Base-by-base conservation (phyloP, 257 asterid species). In the Solanum gracilifrons region DNA sequence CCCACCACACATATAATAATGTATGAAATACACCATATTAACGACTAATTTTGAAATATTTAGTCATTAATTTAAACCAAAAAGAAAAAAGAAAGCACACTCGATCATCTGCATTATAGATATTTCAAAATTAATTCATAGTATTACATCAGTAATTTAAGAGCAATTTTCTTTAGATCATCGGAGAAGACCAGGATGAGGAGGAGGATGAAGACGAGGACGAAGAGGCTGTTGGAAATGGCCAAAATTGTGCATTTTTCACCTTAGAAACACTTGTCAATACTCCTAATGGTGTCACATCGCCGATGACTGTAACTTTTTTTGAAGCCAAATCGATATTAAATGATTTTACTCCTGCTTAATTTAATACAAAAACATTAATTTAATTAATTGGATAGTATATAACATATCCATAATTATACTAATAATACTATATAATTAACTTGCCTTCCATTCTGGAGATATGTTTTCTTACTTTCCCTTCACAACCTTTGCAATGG, bases 401-500 rank as follows among this genome's bases (percentile, higher is more conserved):
- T 18, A 11, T 48, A 29, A 3, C 31, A 6, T 85, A 82, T 82
- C 21, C 69, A 25, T 9, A 48, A 46, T 51, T 48, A 46, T 46
- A 46, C 18, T 46, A 73, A 60, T 12, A 37, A n/a, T 13, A 21
- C 7, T 41, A 31, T 18, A 16, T 13, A 37, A 29, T 20, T 13
- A n/a, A 84, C 87, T 89, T 89, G 91, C 99, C 99, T 95, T 95
- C 98, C 98, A 96, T 95, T 90, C 93, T 96, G 86, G 98, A 90
- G 41, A 96, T 93, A 74, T 95, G 94, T 90, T 95, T 96, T 87
- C 96, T 93, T 43, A 96, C 91, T 90, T 95, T 96, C 35, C 97
- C 97, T 89, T 95, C 99, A 88, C 99, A 96, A 0, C 99, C 99
- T 91, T 94, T 96, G 95, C 99, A 96, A 75, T 96, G 99, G 90